Percentiles rank a stretch among this genome's conserved stretches.
Conservation (phyloP, 176 grass and related monocot species). For the Ananas comosus region DNA sequence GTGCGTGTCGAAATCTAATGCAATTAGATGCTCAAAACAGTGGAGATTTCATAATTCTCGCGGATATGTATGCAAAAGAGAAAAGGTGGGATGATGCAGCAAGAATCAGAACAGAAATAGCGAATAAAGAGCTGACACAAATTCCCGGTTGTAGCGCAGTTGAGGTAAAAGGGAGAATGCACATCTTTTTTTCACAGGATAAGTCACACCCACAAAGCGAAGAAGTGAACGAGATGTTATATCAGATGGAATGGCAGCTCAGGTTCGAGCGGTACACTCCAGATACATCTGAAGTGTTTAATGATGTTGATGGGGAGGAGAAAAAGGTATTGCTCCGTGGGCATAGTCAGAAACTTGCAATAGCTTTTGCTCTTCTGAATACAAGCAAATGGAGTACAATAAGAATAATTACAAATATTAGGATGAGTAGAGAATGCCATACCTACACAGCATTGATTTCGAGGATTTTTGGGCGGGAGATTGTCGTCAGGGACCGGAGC, state of each 20-base stretch:
- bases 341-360: constrained; percentile 83
- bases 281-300: constrained; percentile 50
- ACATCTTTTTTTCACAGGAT: constrained; percentile 71
- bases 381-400: constrained; percentile 33
- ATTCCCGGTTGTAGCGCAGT: constrained; percentile 48
- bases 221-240: constrained; percentile 66
- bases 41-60: constrained; percentile 60
- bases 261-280: constrained; percentile 45
- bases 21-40: constrained; percentile 28
- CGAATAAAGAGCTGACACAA: constrained; percentile 35
- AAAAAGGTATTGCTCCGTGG: constrained; percentile 29
- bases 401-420: constrained; percentile 58
- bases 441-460: constrained; percentile 51
- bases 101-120: constrained; percentile 25
- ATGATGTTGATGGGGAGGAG: constrained; percentile 46
- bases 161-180: constrained; percentile 54
- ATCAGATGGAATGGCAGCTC: constrained; percentile 75
- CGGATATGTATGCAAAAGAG: constrained; percentile 48
- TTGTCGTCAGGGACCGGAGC: constrained; percentile 59
- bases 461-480: constrained; percentile 40
- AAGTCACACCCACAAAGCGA: constrained; percentile 36
- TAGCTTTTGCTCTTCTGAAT: constrained; percentile 60
- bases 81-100: constrained; percentile 30
- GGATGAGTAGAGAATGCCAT: constrained; percentile 74
- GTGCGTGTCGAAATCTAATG: constrained; percentile 25